phyloP scores from a whole-genome alignment of 345 rosid genomes.

The Corymbia maculata region DNA sequence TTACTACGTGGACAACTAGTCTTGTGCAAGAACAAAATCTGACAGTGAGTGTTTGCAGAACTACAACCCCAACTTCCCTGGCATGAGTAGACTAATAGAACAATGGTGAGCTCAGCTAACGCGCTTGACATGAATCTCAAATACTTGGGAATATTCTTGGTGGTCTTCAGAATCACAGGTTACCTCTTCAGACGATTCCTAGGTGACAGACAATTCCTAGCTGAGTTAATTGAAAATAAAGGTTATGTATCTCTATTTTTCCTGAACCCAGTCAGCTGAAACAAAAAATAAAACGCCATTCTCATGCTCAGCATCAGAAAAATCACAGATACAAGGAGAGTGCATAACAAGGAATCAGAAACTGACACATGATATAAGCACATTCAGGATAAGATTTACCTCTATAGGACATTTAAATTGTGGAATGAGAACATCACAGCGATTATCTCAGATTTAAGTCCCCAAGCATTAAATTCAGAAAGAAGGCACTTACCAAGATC shows the following conservation, averaged over 20 bases:
- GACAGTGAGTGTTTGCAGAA: background rate
- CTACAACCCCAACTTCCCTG: background rate
- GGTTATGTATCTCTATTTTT: background rate
- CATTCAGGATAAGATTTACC: background rate
- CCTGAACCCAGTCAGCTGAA: background rate
- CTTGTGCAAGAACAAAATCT: background rate
- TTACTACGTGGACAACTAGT: background rate
- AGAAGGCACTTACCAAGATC: constrained; percentile 61
- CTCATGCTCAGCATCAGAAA: background rate
- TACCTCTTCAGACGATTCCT: background rate
- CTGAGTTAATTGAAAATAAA: background rate
- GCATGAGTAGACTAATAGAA: background rate
- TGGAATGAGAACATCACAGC: background rate
- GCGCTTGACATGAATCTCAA: background rate
- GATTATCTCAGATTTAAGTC: background rate
- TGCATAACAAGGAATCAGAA: background rate
- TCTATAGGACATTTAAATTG: background rate
- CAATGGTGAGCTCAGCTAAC: background rate
- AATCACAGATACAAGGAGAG: background rate
- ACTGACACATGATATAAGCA: background rate
- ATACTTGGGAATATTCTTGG: background rate
- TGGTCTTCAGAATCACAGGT: background rate
- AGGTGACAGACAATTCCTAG: background rate
- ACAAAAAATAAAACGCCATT: background rate
- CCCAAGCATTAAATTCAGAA: background rate